These are phyloP conservation scores for Leavenworthia alabamica DNA, from an alignment of 345 rosid species.

Conservation along the genomic window DNA sequence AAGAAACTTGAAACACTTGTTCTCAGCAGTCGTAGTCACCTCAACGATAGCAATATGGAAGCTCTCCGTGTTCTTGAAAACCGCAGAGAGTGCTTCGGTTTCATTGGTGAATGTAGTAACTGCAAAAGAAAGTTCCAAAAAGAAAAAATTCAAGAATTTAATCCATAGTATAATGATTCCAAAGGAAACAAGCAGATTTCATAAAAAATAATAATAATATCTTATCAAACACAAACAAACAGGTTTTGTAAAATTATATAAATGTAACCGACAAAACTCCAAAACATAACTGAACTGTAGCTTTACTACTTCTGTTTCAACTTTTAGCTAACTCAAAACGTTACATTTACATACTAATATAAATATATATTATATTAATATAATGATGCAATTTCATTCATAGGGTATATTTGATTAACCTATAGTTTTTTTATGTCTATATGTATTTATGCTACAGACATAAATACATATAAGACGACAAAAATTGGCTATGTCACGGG, in stretches of 20 bases:
- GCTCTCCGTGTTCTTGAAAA: slow-evolving; percentile 51
- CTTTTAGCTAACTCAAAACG: neutral
- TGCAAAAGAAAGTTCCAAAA: slow-evolving; percentile 37
- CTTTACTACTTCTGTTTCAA: slow-evolving; percentile 12
- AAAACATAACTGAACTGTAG: slow-evolving; percentile 1
- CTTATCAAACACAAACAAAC: neutral
- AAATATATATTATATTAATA: neutral
- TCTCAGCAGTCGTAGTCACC: slow-evolving; percentile 42
- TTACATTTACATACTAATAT: neutral
- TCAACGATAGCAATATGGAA: slow-evolving; percentile 86
- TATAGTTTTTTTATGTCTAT: neutral
- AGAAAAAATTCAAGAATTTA: neutral
- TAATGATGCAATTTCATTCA: neutral
- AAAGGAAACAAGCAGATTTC: neutral
- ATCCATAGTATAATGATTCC: neutral
- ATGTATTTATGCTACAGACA: neutral
- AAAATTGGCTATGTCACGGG: slow-evolving; percentile 16
- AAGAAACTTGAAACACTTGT: slow-evolving; percentile 67
- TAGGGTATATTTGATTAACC: neutral
- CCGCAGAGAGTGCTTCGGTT: slow-evolving; percentile 63
- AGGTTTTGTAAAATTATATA: neutral
- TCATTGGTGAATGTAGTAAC: slow-evolving; percentile 69
- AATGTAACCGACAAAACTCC: slow-evolving; percentile 4
- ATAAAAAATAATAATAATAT: neutral
- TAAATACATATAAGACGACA: neutral